Evolutionary conservation across 768 basidiomycete species (phyloP).

Genomic region (Clathrus columnatus): DNA sequence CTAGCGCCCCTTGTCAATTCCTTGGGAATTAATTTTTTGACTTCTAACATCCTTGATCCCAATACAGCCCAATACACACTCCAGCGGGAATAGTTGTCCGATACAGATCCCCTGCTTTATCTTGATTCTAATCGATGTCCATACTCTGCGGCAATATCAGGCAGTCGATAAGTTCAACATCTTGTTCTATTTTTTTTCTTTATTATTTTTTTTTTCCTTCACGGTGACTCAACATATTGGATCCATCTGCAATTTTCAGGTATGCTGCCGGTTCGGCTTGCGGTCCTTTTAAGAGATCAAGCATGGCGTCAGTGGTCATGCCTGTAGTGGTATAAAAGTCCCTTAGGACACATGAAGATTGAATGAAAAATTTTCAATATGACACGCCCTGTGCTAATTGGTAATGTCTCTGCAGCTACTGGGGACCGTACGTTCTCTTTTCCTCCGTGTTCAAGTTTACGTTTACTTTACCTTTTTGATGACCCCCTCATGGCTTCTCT

Average conservation of each 20-base stretch:
- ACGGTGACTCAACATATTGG: neutral
- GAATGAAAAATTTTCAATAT: neutral
- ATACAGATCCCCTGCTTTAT: neutral
- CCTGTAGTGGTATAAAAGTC: neutral
- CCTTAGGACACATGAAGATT: neutral
- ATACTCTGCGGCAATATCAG: neutral
- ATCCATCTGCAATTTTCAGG: neutral
- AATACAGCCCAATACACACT: too few relatives aligned
- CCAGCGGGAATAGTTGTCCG: neutral
- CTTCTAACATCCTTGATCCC: too few relatives aligned
- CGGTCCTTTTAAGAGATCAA: neutral
- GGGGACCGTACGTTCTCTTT: constrained; percentile 3
- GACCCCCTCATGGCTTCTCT: neutral
- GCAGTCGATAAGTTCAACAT: too few relatives aligned
- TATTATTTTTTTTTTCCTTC: neutral
- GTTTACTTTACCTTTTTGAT: neutral
- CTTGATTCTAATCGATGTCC: neutral
- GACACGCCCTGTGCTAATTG: constrained; percentile 1
- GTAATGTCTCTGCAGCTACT: constrained; percentile 6
- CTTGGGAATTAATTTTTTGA: neutral
- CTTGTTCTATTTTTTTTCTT: too few relatives aligned
- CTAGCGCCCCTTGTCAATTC: neutral
- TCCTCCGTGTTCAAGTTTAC: too few relatives aligned
- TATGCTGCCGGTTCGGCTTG: neutral
- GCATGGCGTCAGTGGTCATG: neutral